A percentile compares a stretch with the other conserved stretches of the same genome.
Conservation (phyloP, 139 green algal species). For the Zygnema cylindricum region DNA sequence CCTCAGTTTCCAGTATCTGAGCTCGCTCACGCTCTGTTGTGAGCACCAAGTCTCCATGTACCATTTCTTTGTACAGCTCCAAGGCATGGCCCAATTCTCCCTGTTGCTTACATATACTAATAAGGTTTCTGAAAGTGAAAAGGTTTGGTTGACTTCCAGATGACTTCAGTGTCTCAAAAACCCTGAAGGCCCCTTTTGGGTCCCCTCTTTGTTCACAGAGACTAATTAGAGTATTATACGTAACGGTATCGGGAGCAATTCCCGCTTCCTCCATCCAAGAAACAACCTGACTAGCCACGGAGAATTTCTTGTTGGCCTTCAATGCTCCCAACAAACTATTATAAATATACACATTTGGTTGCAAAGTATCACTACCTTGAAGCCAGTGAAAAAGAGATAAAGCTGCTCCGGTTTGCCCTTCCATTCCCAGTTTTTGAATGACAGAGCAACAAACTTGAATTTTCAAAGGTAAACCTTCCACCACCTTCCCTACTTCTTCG, state of each 20-base stretch:
- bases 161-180: background rate
- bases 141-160: constrained; percentile 15
- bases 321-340: constrained; percentile 36
- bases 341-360: constrained; percentile 38
- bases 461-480: constrained; percentile 25
- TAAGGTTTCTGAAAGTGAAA: constrained; percentile 20
- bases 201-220: constrained; percentile 10
- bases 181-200: constrained; percentile 5
- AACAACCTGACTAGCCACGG: background rate
- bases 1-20: background rate
- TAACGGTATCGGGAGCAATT: constrained; percentile 26
- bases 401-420: constrained; percentile 14
- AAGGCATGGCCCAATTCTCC: constrained; percentile 17
- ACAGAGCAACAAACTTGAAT: constrained; percentile 1
- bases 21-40: background rate
- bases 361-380: background rate
- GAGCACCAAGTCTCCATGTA: background rate
- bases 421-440: constrained; percentile 20
- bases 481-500: constrained; percentile 13
- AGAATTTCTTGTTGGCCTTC: constrained; percentile 21
- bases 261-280: constrained; percentile 19
- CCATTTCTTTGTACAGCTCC: background rate
- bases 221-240: constrained; percentile 31
- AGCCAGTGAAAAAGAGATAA: constrained; percentile 34
- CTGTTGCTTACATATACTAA: background rate